Evolutionary conservation across 2,329 filamentous ascomycete genomes (phyloP), one percentile per base, ranked within the genome.

Genomic region (Fusarium sp.): DNA sequence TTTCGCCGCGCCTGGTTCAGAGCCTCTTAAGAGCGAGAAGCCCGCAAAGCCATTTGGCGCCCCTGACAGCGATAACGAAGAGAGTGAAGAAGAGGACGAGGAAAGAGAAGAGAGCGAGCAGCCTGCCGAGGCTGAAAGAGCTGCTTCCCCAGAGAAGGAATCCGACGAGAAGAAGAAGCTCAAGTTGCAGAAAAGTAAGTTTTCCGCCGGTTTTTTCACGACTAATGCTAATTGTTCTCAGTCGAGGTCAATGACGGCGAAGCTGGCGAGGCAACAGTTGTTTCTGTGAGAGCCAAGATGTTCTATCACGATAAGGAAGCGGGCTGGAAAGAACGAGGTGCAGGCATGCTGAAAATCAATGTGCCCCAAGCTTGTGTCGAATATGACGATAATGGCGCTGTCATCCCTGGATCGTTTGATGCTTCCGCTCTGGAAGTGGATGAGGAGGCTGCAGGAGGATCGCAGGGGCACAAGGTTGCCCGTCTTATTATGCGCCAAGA

Each of bases 401-500:
- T 83, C n/a, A 78, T 86, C 50, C 79, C 85, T 3, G 83, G 83
- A 23, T 83, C 82, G 17, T 89, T 89, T 62, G 85, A 89, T 70
- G 82, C 82, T 19, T 88, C 87, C 7, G 76, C 76, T 17, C 74
- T 87, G 6, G 83, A 84, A 50, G 78, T 83, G 4, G 81, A 84
- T 19, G 80, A 82, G 13, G 78, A 74, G 40, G 75, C 70, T 6
- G 72, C 70, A 20, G 75, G 72, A 39, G 71, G 68, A 3, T 48
- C 60, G 9, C 66, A 71, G 59, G 68, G 71, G 19, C 78, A 82
- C 51, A 85, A 85, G 68, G 82, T 87, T 57, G 85, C 90, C 23
- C 91, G 95, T 41, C 87, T 98, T 69, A 87, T 98, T 64, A 94
- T 97, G 89, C 90, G 95, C 19, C 93, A 96, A 70, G 94, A 97